phyloP scores from a whole-genome alignment of 2,329 filamentous ascomycete species.

The Parasarocladium wereldwijsianum region DNA sequence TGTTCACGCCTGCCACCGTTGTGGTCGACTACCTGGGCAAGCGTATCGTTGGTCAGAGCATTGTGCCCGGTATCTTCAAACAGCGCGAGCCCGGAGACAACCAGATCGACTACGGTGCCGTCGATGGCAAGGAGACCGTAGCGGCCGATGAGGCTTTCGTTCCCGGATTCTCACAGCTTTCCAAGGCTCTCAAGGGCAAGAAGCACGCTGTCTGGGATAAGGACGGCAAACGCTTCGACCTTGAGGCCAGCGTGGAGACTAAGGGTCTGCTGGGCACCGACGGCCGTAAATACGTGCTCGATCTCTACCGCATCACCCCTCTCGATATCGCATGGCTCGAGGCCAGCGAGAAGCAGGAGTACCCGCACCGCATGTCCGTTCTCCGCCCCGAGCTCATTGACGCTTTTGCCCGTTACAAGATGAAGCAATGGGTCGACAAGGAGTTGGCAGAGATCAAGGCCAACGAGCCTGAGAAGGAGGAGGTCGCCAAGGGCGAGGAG shows the following conservation, averaged over 20 bases:
- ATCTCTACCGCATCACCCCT: conserved; percentile 87
- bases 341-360: conserved; percentile 46
- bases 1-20: conserved; percentile 92
- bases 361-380: conserved; percentile 94
- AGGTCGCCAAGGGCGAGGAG: conserved; percentile 7
- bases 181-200: conserved; percentile 81
- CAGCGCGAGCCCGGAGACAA: conserved; percentile 94
- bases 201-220: conserved; percentile 97
- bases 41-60: conserved; percentile 92
- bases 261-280: conserved; percentile 96
- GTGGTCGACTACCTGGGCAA: conserved; percentile 96
- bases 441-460: conserved; percentile 44
- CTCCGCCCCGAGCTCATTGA: conserved; percentile 84
- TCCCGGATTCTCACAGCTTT: conserved; percentile 75
- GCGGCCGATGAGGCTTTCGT: conserved; percentile 80
- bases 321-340: conserved; percentile 87
- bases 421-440: conserved; percentile 74
- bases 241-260: conserved; percentile 93
- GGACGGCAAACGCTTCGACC: conserved; percentile 73
- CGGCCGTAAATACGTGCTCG: conserved; percentile 91
- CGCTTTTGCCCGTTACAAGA: conserved; percentile 66
- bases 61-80: conserved; percentile 98
- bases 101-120: conserved; percentile 96
- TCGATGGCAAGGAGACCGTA: conserved; percentile 91
- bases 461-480: conserved; percentile 11